Base-by-base conservation (phyloP, 768 basidiomycete genomes). In the Coprinellus aureogranulatus region DNA sequence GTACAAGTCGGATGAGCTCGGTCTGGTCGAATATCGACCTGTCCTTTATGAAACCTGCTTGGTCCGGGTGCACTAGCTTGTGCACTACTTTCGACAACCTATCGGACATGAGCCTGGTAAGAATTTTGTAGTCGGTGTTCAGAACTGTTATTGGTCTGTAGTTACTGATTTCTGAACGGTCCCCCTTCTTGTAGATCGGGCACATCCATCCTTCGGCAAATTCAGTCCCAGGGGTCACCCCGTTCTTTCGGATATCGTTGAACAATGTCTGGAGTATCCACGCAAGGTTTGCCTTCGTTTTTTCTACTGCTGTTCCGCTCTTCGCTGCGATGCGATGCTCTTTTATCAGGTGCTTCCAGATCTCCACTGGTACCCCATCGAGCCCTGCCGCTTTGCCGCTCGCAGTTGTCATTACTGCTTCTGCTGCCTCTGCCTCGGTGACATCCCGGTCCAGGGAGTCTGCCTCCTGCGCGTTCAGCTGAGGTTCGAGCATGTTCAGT, bases 111-210 rank as follows among this genome's bases (percentile, higher is more conserved):
- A 50, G 45, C 48, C 65, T 71, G 2, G 72, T 70, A 12, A 71
- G 54, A 1, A 72, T 59, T 57, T 74, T 74, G 37, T 74, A 74
- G 64, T 74, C 71, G 1, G 62, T 55, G 61, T 74, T 74, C 1
- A 71, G 61, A 0, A 75, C 59, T 0, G 71, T 75, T 0, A 78
- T 75, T 0, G 73, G 75, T 0, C 68, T 0, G 46, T 77, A 76
- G 54, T 72, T 75, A 23, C 31, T 64, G 1, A 77, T 74, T 0
- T 71, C 59, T 0, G 40, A 49, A 5, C 37, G 47, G 18, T 75
- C 70, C 11, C 69, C 71, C 41, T 80, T 79, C 45, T 81, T 81
- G 54, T 75, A 79, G 0, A 80, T 41, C 0, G 73, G 75, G 65
- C 74, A 72, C 64, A 75, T 71, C 72, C 70, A 72, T 0, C 77